Conservation (phyloP, 495 filamentous ascomycete genomes). For the Hypomontagnella monticulosa region DNA sequence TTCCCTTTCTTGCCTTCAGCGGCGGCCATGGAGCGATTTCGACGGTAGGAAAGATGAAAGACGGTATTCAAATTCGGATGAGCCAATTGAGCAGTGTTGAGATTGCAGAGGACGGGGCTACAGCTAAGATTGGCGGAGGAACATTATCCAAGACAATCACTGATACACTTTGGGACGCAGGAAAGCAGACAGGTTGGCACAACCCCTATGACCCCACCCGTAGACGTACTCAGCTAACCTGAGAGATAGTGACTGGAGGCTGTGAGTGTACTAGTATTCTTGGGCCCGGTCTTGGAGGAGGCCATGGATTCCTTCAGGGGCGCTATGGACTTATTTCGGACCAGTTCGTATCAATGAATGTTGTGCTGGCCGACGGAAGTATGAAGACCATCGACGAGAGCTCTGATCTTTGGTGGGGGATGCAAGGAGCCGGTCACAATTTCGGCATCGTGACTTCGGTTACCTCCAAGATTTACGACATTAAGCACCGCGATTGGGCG, state of each 20-base stretch:
- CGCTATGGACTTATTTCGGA: constrained; percentile 69
- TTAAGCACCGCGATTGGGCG: constrained; percentile 49
- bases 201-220: constrained; percentile 38
- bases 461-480: constrained; percentile 59
- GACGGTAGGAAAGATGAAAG: constrained; percentile 50
- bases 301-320: constrained; percentile 69
- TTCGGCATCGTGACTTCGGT: constrained; percentile 68
- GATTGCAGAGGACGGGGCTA: constrained; percentile 53
- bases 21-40: constrained; percentile 55
- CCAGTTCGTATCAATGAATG: constrained; percentile 60
- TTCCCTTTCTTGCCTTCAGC: constrained; percentile 57
- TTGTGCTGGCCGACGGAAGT: constrained; percentile 67
- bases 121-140: constrained; percentile 61
- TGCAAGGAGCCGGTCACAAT: constrained; percentile 69
- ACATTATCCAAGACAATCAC: constrained; percentile 44
- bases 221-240: constrained; percentile 23
- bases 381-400: constrained; percentile 50
- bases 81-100: constrained; percentile 50
- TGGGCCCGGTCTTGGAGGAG: constrained; percentile 68
- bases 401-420: constrained; percentile 65
- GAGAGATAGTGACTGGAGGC: constrained; percentile 58
- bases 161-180: constrained; percentile 41
- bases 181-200: constrained; percentile 45
- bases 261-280: constrained; percentile 66
- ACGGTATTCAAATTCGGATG: constrained; percentile 59